Evolutionary conservation across 768 basidiomycete genomes (phyloP), one percentile per base, ranked within the genome.

Genomic region (Chalciporus chontae): DNA sequence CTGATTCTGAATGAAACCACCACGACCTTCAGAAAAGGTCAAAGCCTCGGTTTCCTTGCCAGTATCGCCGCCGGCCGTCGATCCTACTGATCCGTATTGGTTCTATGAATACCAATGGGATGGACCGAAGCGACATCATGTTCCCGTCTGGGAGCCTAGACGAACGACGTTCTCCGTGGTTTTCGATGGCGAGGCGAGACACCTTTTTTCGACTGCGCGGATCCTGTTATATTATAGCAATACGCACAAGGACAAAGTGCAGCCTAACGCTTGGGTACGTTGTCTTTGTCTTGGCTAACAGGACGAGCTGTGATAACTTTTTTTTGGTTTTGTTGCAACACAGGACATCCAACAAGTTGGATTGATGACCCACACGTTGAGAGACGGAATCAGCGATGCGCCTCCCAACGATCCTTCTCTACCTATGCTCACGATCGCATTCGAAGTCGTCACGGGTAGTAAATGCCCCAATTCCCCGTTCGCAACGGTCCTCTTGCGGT

Each of bases 61-160:
- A 36, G n/a, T 36, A 36, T 36, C 34, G 34, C n/a, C 15, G 34
- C 34, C 3, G 34, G 34, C 8, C 34, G 34, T 15, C 34, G 34
- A n/a, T 40, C 19, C 39, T 4, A 40, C 18, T 9, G 38, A 18
- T 6, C 38, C 17, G n/a, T 46, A 41, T 40, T 60, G 57, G 8
- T 31, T 63, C 3, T 54, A 60, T 2, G 61, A 62, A 10, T 50
- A 54, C 21, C 45, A 63, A 36, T 62, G 58, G 61, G 53, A 63
- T 15, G 61, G 58, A 19, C 61, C 61, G 7, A 63, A 44, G 37
- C 55, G 61, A 8, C 13, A 21, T 10, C 52, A 57, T 15, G 31
- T 63, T 39, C 58, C 58, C 4, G 57, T 60, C 14, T 54, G 61
- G 61, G 55, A 63, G 18, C 61, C 61, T 9, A 54, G 58, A 21